phyloP scores from a whole-genome alignment of 768 basidiomycete genomes.

The Auriscalpium orientale region DNA sequence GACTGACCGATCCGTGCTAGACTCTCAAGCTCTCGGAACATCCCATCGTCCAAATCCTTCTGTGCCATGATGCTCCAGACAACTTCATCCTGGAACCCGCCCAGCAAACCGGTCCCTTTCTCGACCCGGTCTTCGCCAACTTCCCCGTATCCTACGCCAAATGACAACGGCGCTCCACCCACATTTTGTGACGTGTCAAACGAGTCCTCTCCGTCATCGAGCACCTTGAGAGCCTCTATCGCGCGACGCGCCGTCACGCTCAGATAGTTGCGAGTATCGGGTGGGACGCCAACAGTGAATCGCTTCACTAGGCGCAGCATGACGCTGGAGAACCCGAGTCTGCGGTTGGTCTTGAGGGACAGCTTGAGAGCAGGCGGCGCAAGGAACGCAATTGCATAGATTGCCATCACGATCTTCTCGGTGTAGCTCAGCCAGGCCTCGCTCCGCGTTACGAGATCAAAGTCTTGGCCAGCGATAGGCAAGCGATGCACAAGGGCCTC shows the following conservation, averaged over 20 bases:
- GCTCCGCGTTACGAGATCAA: constrained; percentile 46
- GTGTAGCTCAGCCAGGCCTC: constrained; percentile 72
- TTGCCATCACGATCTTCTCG: constrained; percentile 71
- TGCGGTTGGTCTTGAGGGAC: constrained; percentile 55
- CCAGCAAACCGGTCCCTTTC: constrained; percentile 68
- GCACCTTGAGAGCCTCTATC: constrained; percentile 68
- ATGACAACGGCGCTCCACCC: constrained; percentile 53
- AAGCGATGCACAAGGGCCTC: constrained; percentile 71
- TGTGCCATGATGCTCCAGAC: constrained; percentile 67
- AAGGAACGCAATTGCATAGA: constrained; percentile 83
- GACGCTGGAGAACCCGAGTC: constrained; percentile 60
- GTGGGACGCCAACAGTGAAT: constrained; percentile 42
- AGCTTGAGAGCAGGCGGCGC: constrained; percentile 70
- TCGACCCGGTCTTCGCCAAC: constrained; percentile 57
- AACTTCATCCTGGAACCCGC: constrained; percentile 57
- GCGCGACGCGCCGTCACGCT: constrained; percentile 54
- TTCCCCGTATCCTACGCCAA: constrained; percentile 84
- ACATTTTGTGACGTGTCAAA: constrained; percentile 61
- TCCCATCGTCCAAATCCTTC: constrained; percentile 62
- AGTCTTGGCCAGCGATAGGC: constrained; percentile 74
- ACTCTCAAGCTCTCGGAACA: constrained; percentile 78
- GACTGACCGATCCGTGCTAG: constrained; percentile 56
- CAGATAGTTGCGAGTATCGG: constrained; percentile 48
- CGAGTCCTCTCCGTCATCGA: constrained; percentile 69
- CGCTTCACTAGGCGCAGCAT: constrained; percentile 67